Evolutionary conservation across 306 rosid genomes (phyloP).

Genomic region (Spatholobus suberectus): DNA sequence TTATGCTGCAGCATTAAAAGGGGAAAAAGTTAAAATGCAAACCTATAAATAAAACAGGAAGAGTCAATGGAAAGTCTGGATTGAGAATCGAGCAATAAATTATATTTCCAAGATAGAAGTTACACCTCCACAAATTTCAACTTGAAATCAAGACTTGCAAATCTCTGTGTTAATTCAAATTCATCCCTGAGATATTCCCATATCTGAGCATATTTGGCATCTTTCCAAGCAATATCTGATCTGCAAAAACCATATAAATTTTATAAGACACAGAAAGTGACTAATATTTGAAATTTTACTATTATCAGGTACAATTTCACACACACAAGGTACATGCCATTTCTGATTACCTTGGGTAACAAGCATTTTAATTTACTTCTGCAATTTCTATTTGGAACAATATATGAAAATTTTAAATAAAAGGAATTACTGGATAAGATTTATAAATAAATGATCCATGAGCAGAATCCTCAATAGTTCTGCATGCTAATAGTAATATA

Average conservation of each 20-base stretch:
- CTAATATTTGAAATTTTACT: background rate
- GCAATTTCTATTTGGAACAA: background rate
- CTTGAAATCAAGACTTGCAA: slow-evolving; percentile 95
- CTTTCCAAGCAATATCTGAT: slow-evolving; percentile 99
- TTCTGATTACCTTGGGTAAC: background rate
- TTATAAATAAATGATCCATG: background rate
- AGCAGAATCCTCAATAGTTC: too few species aligned
- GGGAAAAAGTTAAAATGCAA: background rate
- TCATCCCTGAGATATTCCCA: slow-evolving; percentile 99
- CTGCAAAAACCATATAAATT: slow-evolving; percentile 52
- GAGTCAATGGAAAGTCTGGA: background rate
- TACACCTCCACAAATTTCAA: slow-evolving; percentile 96
- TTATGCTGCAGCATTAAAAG: slow-evolving; percentile 70
- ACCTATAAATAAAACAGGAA: background rate
- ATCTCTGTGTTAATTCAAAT: slow-evolving; percentile 93
- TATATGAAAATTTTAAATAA: background rate
- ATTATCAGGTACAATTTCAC: background rate
- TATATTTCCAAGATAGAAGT: slow-evolving; percentile 15
- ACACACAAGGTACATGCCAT: background rate
- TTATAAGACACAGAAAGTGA: background rate
- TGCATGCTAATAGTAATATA: background rate
- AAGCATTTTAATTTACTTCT: background rate
- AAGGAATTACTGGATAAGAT: background rate
- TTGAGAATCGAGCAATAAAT: background rate
- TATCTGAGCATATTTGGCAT: slow-evolving; percentile 99